phyloP scores from a whole-genome alignment of 805 yeast genomes.

The Metschnikowia rubicola region DNA sequence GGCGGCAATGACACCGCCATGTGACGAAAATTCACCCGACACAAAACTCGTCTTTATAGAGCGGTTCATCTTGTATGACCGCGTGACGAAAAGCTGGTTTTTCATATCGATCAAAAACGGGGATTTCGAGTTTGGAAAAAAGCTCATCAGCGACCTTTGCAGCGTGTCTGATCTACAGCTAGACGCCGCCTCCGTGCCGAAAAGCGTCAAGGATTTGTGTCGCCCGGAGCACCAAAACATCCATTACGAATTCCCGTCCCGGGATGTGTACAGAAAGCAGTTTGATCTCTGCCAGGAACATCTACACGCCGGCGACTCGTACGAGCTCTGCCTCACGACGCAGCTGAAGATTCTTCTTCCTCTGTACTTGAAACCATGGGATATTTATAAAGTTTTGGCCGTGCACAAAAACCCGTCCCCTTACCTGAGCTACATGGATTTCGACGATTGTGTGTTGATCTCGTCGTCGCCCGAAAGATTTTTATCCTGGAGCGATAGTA shows the following conservation, averaged over 20 bases:
- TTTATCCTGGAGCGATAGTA: slow-evolving; percentile 60
- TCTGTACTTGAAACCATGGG: slow-evolving; percentile 59
- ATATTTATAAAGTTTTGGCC: slow-evolving; percentile 69
- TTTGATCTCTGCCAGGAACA: slow-evolving; percentile 64
- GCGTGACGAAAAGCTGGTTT: slow-evolving; percentile 41
- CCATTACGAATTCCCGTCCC: slow-evolving; percentile 47
- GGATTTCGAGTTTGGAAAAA: slow-evolving; percentile 30
- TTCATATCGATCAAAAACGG: slow-evolving; percentile 46
- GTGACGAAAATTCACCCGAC: slow-evolving; percentile 55
- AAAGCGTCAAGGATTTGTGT: slow-evolving; percentile 25
- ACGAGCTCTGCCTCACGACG: slow-evolving; percentile 87
- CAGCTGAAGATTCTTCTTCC: slow-evolving; percentile 61
- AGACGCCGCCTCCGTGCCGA: slow-evolving; percentile 22
- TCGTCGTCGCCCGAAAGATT: slow-evolving; percentile 96
- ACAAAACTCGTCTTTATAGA: slow-evolving; percentile 71
- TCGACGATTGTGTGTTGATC: slow-evolving; percentile 59
- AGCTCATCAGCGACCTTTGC: slow-evolving; percentile 12
- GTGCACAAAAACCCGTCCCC: slow-evolving; percentile 81
- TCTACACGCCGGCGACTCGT: slow-evolving; percentile 80
- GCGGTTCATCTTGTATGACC: slow-evolving; percentile 57
- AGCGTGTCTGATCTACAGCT: slow-evolving; percentile 8
- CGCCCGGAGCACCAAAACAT: slow-evolving; percentile 23
- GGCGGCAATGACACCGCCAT: slow-evolving; percentile 34
- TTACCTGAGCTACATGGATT: slow-evolving; percentile 74
- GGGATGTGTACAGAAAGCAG: slow-evolving; percentile 48